Conservation (phyloP, 805 yeast genomes). For the Hanseniaspora singularis region DNA sequence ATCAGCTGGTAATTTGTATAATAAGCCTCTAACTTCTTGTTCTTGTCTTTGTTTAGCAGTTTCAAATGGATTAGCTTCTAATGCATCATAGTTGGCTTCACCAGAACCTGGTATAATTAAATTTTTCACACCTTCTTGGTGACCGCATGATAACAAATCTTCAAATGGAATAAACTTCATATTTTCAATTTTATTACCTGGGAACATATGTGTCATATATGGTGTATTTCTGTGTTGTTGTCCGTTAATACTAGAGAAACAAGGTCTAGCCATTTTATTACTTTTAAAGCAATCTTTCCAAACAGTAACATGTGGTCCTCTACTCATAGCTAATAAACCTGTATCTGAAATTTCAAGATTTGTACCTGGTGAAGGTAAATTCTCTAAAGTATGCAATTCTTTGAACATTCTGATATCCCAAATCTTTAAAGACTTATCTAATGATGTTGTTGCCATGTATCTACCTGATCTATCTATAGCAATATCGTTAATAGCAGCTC, state of each 20-base stretch:
- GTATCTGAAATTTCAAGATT: slow-evolving; percentile 73
- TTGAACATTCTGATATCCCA: slow-evolving; percentile 88
- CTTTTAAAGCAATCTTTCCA: slow-evolving; percentile 75
- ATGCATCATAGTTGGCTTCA: slow-evolving; percentile 92
- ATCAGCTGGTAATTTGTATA: slow-evolving; percentile 85
- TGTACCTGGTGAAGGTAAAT: slow-evolving; percentile 75
- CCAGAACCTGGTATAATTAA: slow-evolving; percentile 91
- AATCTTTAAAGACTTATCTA: slow-evolving; percentile 70
- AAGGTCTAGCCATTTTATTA: slow-evolving; percentile 38
- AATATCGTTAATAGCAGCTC: slow-evolving; percentile 78
- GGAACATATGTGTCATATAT: slow-evolving; percentile 79
- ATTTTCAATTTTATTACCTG: slow-evolving; percentile 61
- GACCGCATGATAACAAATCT: slow-evolving; percentile 89
- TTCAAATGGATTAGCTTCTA: slow-evolving; percentile 87
- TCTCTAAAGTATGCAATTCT: slow-evolving; percentile 47
- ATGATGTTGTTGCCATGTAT: slow-evolving; percentile 87
- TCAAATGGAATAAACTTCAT: slow-evolving; percentile 82
- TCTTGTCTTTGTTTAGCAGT: slow-evolving; percentile 88
- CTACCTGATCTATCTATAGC: slow-evolving; percentile 85
- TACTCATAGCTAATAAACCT: slow-evolving; percentile 76
- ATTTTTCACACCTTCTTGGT: slow-evolving; percentile 65
- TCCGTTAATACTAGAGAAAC: slow-evolving; percentile 28
- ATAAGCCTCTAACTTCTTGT: slow-evolving; percentile 69
- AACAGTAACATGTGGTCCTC: slow-evolving; percentile 90
- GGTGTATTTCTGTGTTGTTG: slow-evolving; percentile 43